Percentiles rank a stretch among this genome's conserved stretches.
These are phyloP conservation scores for Fusarium heterosporum DNA, from an alignment of 2,329 filamentous ascomycete genomes.

Conservation along the genomic window DNA sequence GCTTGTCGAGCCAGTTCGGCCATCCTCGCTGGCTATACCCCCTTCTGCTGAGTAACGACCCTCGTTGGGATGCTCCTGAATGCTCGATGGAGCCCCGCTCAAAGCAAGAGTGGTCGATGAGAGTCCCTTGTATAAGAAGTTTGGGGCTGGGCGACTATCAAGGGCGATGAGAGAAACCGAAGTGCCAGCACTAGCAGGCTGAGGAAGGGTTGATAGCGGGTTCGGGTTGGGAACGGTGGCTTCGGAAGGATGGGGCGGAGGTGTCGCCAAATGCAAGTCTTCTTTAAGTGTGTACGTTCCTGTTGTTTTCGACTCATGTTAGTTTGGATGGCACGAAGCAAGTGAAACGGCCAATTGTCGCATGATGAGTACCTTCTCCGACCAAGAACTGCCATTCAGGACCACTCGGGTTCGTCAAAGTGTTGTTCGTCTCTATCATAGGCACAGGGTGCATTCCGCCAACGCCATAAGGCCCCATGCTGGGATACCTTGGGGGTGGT, in stretches of 20 bases:
- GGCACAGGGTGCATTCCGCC: slow-evolving; percentile 75
- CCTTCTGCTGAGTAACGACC: slow-evolving; percentile 70
- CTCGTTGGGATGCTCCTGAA: slow-evolving; percentile 72
- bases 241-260: slow-evolving; percentile 95
- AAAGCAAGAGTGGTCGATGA: slow-evolving; percentile 63
- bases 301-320: slow-evolving; percentile 52
- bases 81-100: slow-evolving; percentile 60
- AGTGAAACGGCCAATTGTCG: neutral
- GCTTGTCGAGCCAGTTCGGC: slow-evolving; percentile 64
- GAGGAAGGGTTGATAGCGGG: slow-evolving; percentile 85
- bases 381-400: slow-evolving; percentile 91
- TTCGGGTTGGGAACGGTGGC: slow-evolving; percentile 88
- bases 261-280: slow-evolving; percentile 90
- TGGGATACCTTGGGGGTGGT: slow-evolving; percentile 86
- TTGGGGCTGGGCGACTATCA: slow-evolving; percentile 68
- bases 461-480: slow-evolving; percentile 76
- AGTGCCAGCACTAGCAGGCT: slow-evolving; percentile 86
- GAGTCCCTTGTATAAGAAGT: slow-evolving; percentile 66
- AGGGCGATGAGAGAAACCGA: slow-evolving; percentile 83
- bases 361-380: slow-evolving; percentile 77
- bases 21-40: slow-evolving; percentile 68
- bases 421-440: slow-evolving; percentile 95
- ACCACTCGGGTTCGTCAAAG: slow-evolving; percentile 80
- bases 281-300: slow-evolving; percentile 92
- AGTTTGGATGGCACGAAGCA: neutral